Evolutionary conservation across 2,329 filamentous ascomycete species (phyloP).

Genomic region (Orbilia blumenaviensis): DNA sequence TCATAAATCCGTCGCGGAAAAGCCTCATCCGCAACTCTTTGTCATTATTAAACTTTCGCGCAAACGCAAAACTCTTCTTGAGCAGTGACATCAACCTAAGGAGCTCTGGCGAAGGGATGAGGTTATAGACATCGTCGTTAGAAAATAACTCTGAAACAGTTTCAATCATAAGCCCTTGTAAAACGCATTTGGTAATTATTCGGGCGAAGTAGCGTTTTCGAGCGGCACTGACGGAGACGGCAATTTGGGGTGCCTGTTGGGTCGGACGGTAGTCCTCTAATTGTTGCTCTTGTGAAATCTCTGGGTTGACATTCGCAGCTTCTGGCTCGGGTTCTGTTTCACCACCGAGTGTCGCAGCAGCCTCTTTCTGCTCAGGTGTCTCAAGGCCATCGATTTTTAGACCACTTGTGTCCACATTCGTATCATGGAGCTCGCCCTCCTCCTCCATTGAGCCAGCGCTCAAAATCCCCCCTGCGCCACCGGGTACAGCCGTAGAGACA

Average conservation of each 20-base stretch:
- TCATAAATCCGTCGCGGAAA: conserved; percentile 99
- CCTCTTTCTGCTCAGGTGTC: conserved; percentile 57
- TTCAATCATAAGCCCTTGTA: conserved; percentile 98
- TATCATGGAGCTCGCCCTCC: conserved; percentile 31
- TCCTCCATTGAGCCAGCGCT: conserved; percentile 19
- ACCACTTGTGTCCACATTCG: conserved; percentile 64
- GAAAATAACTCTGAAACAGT: conserved; percentile 99
- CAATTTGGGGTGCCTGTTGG: conserved; percentile 69
- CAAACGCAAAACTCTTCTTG: conserved; percentile 96
- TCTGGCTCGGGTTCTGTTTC: conserved; percentile 13
- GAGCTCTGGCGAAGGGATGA: conserved; percentile 90
- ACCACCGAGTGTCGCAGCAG: conserved; percentile 55
- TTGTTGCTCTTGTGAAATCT: conserved; percentile 47
- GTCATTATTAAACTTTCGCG: conserved; percentile 96
- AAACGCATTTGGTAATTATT: conserved; percentile 97
- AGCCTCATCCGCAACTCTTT: conserved; percentile 93
- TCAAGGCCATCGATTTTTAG: conserved; percentile 69
- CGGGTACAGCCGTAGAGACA: conserved; percentile 63
- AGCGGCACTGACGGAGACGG: conserved; percentile 89
- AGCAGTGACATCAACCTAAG: conserved; percentile 91
- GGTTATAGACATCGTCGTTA: conserved; percentile 90
- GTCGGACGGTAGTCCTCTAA: conserved; percentile 90
- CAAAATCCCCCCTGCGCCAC: conserved; percentile 59
- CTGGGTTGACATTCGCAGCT: conserved; percentile 28
- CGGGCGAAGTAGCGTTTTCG: conserved; percentile 97